A percentile compares a stretch with the other conserved stretches of the same genome.
Conservation (phyloP, 192 early-diverging fungal genomes). For the Umbelopsis ramanniana region DNA sequence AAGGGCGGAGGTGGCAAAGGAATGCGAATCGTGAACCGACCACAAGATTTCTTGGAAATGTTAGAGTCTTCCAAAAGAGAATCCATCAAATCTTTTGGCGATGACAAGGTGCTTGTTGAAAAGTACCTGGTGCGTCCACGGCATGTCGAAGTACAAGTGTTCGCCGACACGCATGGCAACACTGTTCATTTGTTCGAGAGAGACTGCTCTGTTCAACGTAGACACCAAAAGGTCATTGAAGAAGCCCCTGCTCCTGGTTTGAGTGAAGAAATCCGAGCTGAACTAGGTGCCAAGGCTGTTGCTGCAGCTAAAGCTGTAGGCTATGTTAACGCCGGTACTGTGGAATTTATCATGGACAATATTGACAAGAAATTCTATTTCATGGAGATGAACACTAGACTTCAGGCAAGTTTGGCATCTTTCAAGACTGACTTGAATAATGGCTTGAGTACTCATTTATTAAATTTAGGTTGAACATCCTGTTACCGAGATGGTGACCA, state of each 20-base stretch:
- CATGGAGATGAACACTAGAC: conserved; percentile 97
- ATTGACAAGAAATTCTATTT: conserved; percentile 89
- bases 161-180: conserved; percentile 89
- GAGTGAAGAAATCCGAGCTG: conserved; percentile 66
- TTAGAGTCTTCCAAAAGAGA: conserved; percentile 84
- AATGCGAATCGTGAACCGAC: conserved; percentile 87
- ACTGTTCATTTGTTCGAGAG: conserved; percentile 94
- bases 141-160: conserved; percentile 96
- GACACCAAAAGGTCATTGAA: conserved; percentile 97
- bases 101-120: conserved; percentile 89
- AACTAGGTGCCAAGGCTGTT: conserved; percentile 87
- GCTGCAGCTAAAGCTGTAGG: conserved; percentile 91
- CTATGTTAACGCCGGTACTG: conserved; percentile 95
- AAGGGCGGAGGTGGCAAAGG: conserved; percentile 98
- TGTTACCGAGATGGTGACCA: conserved; percentile 95
- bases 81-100: conserved; percentile 89
- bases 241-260: conserved; percentile 93
- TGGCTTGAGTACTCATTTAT: too few relatives aligned
- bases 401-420: conserved; percentile 50
- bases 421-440: too few relatives aligned
- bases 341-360: conserved; percentile 97
- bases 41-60: conserved; percentile 83
- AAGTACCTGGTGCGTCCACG: conserved; percentile 88
- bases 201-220: conserved; percentile 93
- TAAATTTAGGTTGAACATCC: conserved; percentile 85